phyloP scores from a whole-genome alignment of 164 flowering plant species.

The Vitis labrusca region DNA sequence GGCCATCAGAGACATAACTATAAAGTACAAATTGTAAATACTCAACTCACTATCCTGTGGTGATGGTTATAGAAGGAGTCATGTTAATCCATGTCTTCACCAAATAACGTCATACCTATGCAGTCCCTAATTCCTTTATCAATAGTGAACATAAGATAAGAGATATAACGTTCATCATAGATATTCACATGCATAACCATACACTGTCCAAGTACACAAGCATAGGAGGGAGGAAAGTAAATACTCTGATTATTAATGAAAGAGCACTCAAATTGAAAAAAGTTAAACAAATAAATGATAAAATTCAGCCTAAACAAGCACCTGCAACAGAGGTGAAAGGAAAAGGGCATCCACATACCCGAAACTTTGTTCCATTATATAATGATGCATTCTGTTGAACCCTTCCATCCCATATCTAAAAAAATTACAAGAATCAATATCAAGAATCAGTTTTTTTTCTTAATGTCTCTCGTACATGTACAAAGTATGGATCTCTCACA shows the following conservation, averaged over 20 bases:
- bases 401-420: slow-evolving; percentile 77
- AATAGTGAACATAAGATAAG: neutral
- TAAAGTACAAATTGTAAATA: too few relatives aligned
- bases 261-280: neutral
- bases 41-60: too few relatives aligned
- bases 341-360: slow-evolving; percentile 46
- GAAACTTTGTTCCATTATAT: slow-evolving; percentile 80
- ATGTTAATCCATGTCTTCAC: too few relatives aligned
- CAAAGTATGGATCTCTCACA: too few relatives aligned
- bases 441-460: neutral
- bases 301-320: neutral
- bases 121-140: neutral
- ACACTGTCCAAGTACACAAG: neutral
- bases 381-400: slow-evolving; percentile 52
- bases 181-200: neutral
- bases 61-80: too few relatives aligned
- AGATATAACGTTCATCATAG: neutral
- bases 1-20: too few relatives aligned
- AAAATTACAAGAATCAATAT: neutral
- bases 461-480: too few relatives aligned
- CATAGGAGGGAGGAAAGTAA: neutral
- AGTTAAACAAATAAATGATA: neutral
- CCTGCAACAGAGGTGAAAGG: neutral
- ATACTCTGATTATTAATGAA: neutral
- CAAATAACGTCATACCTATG: too few relatives aligned